Evolutionary conservation across 345 rosid species (phyloP).

Genomic region (Salix suchowensis): DNA sequence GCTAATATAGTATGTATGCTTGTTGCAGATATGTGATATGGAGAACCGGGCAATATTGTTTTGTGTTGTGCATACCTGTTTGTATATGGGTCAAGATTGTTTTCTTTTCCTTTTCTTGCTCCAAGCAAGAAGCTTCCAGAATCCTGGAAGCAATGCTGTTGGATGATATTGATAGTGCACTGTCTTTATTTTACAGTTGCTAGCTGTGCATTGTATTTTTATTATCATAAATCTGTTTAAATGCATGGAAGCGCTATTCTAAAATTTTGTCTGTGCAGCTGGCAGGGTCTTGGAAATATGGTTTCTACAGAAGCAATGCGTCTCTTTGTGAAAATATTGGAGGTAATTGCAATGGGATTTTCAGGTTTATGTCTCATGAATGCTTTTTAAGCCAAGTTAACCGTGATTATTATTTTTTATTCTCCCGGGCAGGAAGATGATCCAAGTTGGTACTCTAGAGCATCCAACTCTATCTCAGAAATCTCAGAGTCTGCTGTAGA

Average conservation of each 20-base stretch:
- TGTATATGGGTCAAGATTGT: too few relatives aligned
- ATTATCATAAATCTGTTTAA: not conserved
- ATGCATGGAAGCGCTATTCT: not conserved
- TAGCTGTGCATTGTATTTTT: not conserved
- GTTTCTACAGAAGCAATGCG: constrained; percentile 96
- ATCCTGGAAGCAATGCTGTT: not conserved
- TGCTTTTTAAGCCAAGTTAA: not conserved
- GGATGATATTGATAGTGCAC: not conserved
- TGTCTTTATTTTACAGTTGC: not conserved
- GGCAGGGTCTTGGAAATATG: constrained; percentile 97
- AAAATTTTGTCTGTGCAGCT: constrained; percentile 43
- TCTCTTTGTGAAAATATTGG: constrained; percentile 95
- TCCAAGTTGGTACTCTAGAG: constrained; percentile 95
- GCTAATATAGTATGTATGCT: not conserved
- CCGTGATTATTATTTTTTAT: constrained; percentile 1
- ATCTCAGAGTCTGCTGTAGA: constrained; percentile 63
- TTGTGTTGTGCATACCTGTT: too few relatives aligned
- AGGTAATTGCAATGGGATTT: constrained; percentile 45
- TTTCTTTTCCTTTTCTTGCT: too few relatives aligned
- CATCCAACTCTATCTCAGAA: constrained; percentile 60
- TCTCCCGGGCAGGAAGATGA: constrained; percentile 76
- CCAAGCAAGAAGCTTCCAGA: not conserved
- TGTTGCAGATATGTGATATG: not conserved
- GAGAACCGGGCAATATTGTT: too few relatives aligned
- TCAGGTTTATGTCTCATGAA: constrained; percentile 11